Base-by-base conservation (phyloP, 2,329 filamentous ascomycete genomes). In the Arthrocladium fulminans region DNA sequence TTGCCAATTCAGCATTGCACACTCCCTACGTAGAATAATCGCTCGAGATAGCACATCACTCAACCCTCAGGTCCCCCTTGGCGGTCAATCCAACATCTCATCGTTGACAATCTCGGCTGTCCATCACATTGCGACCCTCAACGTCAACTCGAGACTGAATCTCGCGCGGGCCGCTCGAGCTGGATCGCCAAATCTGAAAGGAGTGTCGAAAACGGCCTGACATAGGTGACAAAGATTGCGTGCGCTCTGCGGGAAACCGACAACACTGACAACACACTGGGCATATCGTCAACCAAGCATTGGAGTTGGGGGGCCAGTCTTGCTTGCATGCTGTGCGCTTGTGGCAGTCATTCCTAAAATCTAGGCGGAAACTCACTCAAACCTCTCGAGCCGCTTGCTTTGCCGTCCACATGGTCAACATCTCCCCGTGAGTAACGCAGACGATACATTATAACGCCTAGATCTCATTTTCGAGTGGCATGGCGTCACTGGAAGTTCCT, bases 401-500 rank as follows among this genome's bases (percentile, higher is more conserved):
- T 47, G 34, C 45, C 38, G 49, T 42, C 53, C 54, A 53, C 51
- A 55, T 57, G 56, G 52, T 57, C 40, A 34, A 27, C 23, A 45
- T 32, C 19, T 19, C 20, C 7, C 23, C 38, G 25, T 34, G 35
- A 34, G 38, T 7, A 37, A 38, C n/a, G 17, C 22, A 22, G 24
- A 25, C 10, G 29, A n/a, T 32, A 20, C 13, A n/a, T 37, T 22
- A 48, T 17, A 27, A 34, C 15, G 13, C 15, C 15, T 17, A 35
- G 15, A 24, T 22, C 32, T 35, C n/a, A 8, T 15, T 27, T 15
- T 38, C n/a, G 24, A 29, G 20, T 40, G 35, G 10, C 15, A 59
- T 59, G 56, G 55, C 56, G 13, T 46, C 53, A 34, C 42, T 57
- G 13, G 56, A 59, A 27, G 27, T 45, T 43, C 38, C 44, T 23